Percentiles rank a stretch among this genome's conserved stretches.
These are phyloP conservation scores for Penicillium sp. DNA, from an alignment of 2,329 filamentous ascomycete species.

Conservation along the genomic window DNA sequence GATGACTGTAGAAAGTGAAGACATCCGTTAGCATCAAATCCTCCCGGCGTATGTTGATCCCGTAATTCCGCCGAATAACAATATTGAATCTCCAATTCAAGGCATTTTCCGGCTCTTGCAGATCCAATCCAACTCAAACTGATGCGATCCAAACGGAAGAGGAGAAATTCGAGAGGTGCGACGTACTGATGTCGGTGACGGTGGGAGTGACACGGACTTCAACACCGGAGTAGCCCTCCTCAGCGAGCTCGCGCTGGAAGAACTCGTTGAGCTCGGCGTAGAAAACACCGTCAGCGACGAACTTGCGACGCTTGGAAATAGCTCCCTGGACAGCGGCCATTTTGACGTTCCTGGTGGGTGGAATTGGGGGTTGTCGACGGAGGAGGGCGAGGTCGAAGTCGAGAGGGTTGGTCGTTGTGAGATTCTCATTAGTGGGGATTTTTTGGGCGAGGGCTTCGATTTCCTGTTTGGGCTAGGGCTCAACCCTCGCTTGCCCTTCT, in stretches of 20 bases:
- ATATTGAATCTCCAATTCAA: slow-evolving; percentile 8
- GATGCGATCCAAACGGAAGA: slow-evolving; percentile 19
- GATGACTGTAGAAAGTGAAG: slow-evolving; percentile 65
- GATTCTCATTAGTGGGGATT: slow-evolving; percentile 44
- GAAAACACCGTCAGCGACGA: slow-evolving; percentile 98
- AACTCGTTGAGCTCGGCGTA: slow-evolving; percentile 99
- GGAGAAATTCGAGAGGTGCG: slow-evolving; percentile 24
- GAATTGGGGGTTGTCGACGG: slow-evolving; percentile 38
- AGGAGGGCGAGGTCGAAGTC: slow-evolving; percentile 38
- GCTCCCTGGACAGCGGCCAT: slow-evolving; percentile 56
- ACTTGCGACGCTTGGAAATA: slow-evolving; percentile 64
- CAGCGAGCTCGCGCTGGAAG: slow-evolving; percentile 99
- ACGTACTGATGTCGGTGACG: slow-evolving; percentile 93
- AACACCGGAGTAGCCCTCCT: slow-evolving; percentile 99
- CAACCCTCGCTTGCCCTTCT: slow-evolving; percentile 40
- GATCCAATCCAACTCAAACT: slow-evolving; percentile 12
- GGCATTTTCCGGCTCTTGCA: slow-evolving; percentile 10
- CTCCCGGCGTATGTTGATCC: slow-evolving; percentile 7
- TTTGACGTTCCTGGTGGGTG: slow-evolving; percentile 43
- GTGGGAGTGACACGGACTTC: slow-evolving; percentile 99
- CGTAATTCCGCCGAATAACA: slow-evolving; percentile 4
- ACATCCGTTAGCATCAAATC: slow-evolving; percentile 36
- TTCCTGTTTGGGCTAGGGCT: slow-evolving; percentile 43
- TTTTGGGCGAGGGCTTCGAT: slow-evolving; percentile 35
- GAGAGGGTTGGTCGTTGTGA: slow-evolving; percentile 35